Evolutionary conservation across 176 grass and related monocot genomes (phyloP), one percentile per base, ranked within the genome.

Genomic region (Phragmites australis): DNA sequence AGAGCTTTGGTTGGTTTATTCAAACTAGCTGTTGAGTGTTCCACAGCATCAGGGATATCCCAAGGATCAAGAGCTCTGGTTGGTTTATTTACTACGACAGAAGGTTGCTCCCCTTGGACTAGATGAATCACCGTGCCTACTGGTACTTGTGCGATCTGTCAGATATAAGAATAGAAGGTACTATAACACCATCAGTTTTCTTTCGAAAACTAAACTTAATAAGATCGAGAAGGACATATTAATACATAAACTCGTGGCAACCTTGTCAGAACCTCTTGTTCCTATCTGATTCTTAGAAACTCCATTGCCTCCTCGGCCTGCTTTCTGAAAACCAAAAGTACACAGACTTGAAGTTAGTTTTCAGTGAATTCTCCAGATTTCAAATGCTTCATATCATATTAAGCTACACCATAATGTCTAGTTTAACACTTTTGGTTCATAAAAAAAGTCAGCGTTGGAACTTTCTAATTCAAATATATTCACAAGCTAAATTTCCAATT

Each of bases 41-140:
- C 87, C 19, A 40, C 34, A 43, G 44, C 64, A 77, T 79, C 60
- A 82, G 82, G 88, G 45, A 88, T 92, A n/a, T 97, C 90, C 93
- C 88, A 97, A 23, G 91, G 91, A 75, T 88, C 75, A 53, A 86
- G 68, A 67, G 77, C 85, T 82, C 70, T 78, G 17, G 25, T 78
- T 0, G 83, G 73, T 77, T 76, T 87, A 72, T 77, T 82, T 82
- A 76, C 66, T 2, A 75, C 62, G 49, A 87, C 40, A 73, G 88
- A 88, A 72, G 79, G 88, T 8, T 6, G 44, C 73, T 92, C 88
- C 43, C 93, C 93, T 59, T 48, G 79, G 53, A 97, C 88, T 27
- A 93, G 85, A 72, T 97, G 93, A 82, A 97, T 90, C 67, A 97
- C 93, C 26, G 93, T 93, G 73, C 93, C 90, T 62, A 93, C 83